Percentiles rank a stretch among this genome's conserved stretches.
Evolutionary conservation across 1,284 basidiomycete species (phyloP).

Genomic region (Butyriboletus regius): DNA sequence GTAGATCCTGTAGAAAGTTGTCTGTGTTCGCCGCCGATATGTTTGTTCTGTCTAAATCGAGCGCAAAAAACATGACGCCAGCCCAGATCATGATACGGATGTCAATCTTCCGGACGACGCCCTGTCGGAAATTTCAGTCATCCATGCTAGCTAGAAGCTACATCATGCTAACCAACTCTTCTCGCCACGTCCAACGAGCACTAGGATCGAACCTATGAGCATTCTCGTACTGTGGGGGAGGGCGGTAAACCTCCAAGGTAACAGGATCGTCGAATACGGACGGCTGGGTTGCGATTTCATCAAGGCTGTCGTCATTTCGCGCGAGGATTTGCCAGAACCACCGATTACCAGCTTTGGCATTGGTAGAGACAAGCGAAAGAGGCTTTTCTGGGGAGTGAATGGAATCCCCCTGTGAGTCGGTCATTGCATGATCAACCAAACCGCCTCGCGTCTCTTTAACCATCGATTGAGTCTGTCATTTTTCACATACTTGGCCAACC

Average conservation of each 20-base stretch:
- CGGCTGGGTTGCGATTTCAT: conserved; percentile 51
- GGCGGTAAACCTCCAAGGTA: conserved; percentile 48
- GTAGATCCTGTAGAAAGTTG: conserved; percentile 49
- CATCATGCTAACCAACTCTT: conserved; percentile 44
- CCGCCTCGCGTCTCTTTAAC: background rate
- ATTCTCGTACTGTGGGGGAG: conserved; percentile 54
- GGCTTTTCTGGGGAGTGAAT: no score
- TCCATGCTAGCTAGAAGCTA: conserved; percentile 4
- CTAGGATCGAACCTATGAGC: conserved; percentile 56
- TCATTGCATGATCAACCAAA: background rate
- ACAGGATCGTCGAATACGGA: conserved; percentile 56
- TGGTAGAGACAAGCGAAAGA: conserved; percentile 23
- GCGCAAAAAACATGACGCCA: conserved; percentile 55
- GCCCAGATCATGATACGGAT: conserved; percentile 60
- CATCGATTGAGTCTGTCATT: background rate
- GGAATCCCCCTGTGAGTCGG: background rate
- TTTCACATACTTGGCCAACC: background rate
- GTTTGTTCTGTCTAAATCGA: conserved; percentile 55
- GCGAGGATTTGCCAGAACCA: conserved; percentile 18
- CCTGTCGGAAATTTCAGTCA: conserved; percentile 27
- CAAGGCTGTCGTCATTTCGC: conserved; percentile 34
- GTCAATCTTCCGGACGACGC: conserved; percentile 55
- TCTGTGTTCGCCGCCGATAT: conserved; percentile 54
- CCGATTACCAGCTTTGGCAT: conserved; percentile 8
- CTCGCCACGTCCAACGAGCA: conserved; percentile 66